Evolutionary conservation across 2,329 filamentous ascomycete genomes (phyloP).

Genomic region (Penicillium thymicola): DNA sequence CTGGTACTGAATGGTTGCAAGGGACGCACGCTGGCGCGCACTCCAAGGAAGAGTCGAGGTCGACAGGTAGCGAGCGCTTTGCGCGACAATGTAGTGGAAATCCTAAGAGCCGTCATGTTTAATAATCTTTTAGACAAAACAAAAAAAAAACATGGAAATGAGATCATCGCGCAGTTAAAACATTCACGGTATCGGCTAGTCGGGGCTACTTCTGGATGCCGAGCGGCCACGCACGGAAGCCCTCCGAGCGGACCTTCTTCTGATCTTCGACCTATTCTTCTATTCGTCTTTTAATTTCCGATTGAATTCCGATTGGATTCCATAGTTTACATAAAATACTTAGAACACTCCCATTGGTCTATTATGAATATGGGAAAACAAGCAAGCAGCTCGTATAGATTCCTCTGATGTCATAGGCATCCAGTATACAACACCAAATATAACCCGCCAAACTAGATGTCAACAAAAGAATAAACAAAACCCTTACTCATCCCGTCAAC

Average conservation of each 20-base stretch:
- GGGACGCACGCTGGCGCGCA: constrained; percentile 16
- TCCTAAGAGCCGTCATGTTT: constrained; percentile 27
- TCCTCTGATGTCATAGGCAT: neutral
- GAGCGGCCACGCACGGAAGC: neutral
- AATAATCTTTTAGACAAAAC: neutral
- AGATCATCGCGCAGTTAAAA: constrained; percentile 7
- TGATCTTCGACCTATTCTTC: constrained; percentile 22
- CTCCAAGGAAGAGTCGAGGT: constrained; percentile 21
- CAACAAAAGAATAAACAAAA: neutral
- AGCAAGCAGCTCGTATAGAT: neutral
- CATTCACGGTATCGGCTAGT: constrained; percentile 2
- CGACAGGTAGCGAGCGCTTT: constrained; percentile 23
- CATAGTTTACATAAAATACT: too few species aligned
- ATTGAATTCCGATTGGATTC: neutral
- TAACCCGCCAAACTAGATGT: neutral
- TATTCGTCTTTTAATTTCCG: neutral
- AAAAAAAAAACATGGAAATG: neutral
- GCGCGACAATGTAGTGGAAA: constrained; percentile 25
- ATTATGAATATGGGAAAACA: neutral
- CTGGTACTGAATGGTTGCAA: constrained; percentile 3
- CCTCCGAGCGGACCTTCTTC: constrained; percentile 12
- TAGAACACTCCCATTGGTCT: neutral
- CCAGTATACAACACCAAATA: neutral
- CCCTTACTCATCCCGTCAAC: neutral
- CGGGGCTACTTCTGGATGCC: constrained; percentile 14